A percentile compares a stretch with the other conserved stretches of the same genome.
These are phyloP conservation scores for Moniliophthora roreri DNA, from an alignment of 1,284 basidiomycete species.

Conservation along the genomic window DNA sequence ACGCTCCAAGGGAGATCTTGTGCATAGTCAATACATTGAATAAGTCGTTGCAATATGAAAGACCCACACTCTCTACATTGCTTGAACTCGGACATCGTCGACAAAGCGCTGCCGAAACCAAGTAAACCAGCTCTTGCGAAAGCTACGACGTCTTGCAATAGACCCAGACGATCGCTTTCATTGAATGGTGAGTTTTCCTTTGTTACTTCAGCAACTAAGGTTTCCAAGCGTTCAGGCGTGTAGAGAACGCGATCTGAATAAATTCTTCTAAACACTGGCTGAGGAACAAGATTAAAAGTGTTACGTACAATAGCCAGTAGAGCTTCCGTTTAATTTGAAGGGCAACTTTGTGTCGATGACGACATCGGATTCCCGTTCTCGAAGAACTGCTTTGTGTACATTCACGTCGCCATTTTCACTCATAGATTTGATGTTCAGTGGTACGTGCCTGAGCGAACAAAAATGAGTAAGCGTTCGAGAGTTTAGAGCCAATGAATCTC, in stretches of 20 bases:
- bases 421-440: slow-evolving; percentile 75
- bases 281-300: slow-evolving; percentile 1
- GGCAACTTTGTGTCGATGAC: slow-evolving; percentile 69
- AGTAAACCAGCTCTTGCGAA: slow-evolving; percentile 81
- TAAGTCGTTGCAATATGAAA: background rate
- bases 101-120: slow-evolving; percentile 76
- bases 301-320: slow-evolving; percentile 83
- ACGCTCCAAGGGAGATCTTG: slow-evolving; percentile 77
- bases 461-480: background rate
- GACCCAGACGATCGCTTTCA: slow-evolving; percentile 84
- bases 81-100: slow-evolving; percentile 66
- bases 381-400: slow-evolving; percentile 70
- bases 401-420: slow-evolving; percentile 55
- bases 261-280: background rate
- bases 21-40: slow-evolving; percentile 10
- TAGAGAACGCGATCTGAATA: slow-evolving; percentile 83
- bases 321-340: slow-evolving; percentile 89
- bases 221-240: slow-evolving; percentile 74
- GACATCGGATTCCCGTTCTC: slow-evolving; percentile 69
- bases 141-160: slow-evolving; percentile 81
- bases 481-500: slow-evolving; percentile 11
- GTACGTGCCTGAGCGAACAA: slow-evolving; percentile 74
- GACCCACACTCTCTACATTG: slow-evolving; percentile 75
- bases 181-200: slow-evolving; percentile 67
- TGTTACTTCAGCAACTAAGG: slow-evolving; percentile 80